phyloP scores from a whole-genome alignment of 1,284 basidiomycete genomes.

The Tilletia indica region DNA sequence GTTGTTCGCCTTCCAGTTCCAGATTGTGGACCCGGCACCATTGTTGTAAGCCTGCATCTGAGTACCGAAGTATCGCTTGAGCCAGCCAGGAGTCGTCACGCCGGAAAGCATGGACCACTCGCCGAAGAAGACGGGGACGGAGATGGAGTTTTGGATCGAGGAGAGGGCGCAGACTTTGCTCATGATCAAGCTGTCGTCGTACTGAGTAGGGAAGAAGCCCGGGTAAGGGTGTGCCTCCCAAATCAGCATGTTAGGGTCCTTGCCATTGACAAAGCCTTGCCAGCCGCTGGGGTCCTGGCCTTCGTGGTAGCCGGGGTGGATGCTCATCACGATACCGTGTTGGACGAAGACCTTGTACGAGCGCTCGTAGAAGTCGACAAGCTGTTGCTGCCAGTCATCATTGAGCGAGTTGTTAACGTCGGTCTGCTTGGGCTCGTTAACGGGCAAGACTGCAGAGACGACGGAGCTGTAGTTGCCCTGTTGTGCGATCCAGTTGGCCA shows the following conservation, averaged over 20 bases:
- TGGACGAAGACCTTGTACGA: slow-evolving; percentile 31
- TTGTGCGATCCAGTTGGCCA: slow-evolving; percentile 35
- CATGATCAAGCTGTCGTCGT: slow-evolving; percentile 24
- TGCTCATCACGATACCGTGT: slow-evolving; percentile 39
- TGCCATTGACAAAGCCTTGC: slow-evolving; percentile 36
- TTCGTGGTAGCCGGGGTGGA: slow-evolving; percentile 47
- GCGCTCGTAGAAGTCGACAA: slow-evolving; percentile 36
- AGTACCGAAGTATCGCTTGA: slow-evolving; percentile 33
- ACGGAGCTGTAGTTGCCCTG: slow-evolving; percentile 45
- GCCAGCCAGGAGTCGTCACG: slow-evolving; percentile 26
- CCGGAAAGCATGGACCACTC: slow-evolving; percentile 45
- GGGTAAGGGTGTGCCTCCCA: slow-evolving; percentile 53
- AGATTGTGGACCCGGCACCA: slow-evolving; percentile 51
- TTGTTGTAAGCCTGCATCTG: slow-evolving; percentile 45
- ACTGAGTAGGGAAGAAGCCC: background rate
- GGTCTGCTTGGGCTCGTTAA: slow-evolving; percentile 46
- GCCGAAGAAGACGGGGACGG: slow-evolving; percentile 43
- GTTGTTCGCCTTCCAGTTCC: slow-evolving; percentile 43
- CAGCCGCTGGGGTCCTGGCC: slow-evolving; percentile 25
- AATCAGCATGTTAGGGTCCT: slow-evolving; percentile 45
- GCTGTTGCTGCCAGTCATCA: slow-evolving; percentile 17
- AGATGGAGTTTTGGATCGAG: slow-evolving; percentile 25
- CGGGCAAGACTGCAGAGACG: slow-evolving; percentile 42
- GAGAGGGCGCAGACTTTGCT: slow-evolving; percentile 40
- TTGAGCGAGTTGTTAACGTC: slow-evolving; percentile 23